phyloP scores from a whole-genome alignment of 2,329 filamentous ascomycete genomes.

The Fusarium tjaetaba region DNA sequence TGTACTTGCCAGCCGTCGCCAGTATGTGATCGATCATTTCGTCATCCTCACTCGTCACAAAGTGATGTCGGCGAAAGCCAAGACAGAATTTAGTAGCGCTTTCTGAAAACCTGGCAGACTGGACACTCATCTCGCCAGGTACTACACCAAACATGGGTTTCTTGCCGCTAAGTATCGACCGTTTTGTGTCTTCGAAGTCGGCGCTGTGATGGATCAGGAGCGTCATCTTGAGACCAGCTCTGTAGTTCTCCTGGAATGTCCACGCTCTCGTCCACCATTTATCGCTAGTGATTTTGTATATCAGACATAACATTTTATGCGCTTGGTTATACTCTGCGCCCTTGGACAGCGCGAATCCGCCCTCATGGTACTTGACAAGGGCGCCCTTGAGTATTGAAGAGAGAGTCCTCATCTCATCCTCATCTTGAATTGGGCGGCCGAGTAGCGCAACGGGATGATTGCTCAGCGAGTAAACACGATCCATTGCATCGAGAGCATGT shows the following conservation, averaged over 20 bases:
- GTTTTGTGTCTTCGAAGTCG: conserved; percentile 34
- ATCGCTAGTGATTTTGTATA: conserved; percentile 41
- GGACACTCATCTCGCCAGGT: conserved; percentile 42
- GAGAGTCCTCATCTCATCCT: conserved; percentile 12
- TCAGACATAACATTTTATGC: conserved; percentile 29
- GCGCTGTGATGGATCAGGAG: conserved; percentile 43
- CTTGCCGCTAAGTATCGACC: background rate
- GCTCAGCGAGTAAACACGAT: conserved; percentile 46
- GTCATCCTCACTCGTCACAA: background rate
- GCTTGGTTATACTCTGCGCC: background rate
- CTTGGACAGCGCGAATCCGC: conserved; percentile 10
- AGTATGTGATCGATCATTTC: conserved; percentile 21
- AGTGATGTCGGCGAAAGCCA: conserved; percentile 12
- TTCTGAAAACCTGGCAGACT: conserved; percentile 33
- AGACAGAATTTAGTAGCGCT: conserved; percentile 42
- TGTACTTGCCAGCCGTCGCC: conserved; percentile 43
- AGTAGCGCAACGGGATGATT: conserved; percentile 46
- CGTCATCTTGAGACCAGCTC: conserved; percentile 41
- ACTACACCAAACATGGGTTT: conserved; percentile 13
- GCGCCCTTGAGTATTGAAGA: conserved; percentile 32
- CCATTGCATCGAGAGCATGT: conserved; percentile 46
- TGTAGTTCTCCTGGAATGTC: conserved; percentile 50
- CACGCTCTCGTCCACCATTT: conserved; percentile 47
- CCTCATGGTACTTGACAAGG: conserved; percentile 21
- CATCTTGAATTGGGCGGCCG: conserved; percentile 22